Percentiles rank a stretch among this genome's conserved stretches.
Conservation (phyloP, 2,329 filamentous ascomycete genomes). For the Fusarium clavum region DNA sequence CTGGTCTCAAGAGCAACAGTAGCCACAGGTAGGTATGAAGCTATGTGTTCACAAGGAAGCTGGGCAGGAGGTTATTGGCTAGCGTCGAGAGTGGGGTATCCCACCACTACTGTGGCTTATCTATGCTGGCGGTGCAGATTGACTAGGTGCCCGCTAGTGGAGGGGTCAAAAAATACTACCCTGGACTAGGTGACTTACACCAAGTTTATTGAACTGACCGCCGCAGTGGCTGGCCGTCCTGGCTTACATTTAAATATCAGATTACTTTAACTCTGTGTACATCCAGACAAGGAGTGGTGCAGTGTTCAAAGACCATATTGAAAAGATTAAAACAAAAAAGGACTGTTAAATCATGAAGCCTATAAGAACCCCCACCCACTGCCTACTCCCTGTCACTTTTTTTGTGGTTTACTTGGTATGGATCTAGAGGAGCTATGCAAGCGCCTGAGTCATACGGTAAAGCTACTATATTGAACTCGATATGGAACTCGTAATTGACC, state of each 20-base stretch:
- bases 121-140: not conserved
- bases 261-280: not conserved
- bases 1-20: not conserved
- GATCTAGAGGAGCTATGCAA: not conserved
- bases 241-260: no score
- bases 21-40: conserved; percentile 15
- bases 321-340: not conserved
- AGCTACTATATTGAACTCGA: not conserved
- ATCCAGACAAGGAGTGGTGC: not conserved
- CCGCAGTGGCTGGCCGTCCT: not conserved
- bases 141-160: not conserved
- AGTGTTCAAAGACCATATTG: not conserved
- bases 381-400: not conserved
- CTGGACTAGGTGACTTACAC: not conserved
- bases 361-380: not conserved
- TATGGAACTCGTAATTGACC: not conserved
- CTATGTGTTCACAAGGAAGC: conserved; percentile 31
- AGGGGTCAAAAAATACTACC: conserved; percentile 1
- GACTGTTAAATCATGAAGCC: not conserved
- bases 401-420: not conserved
- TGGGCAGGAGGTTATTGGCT: conserved; percentile 4
- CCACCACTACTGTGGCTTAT: not conserved
- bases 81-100: not conserved
- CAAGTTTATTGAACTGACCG: not conserved
- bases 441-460: conserved; percentile 3